phyloP scores from a whole-genome alignment of 2,329 filamentous ascomycete genomes.

The Plenodomus lindquistii region DNA sequence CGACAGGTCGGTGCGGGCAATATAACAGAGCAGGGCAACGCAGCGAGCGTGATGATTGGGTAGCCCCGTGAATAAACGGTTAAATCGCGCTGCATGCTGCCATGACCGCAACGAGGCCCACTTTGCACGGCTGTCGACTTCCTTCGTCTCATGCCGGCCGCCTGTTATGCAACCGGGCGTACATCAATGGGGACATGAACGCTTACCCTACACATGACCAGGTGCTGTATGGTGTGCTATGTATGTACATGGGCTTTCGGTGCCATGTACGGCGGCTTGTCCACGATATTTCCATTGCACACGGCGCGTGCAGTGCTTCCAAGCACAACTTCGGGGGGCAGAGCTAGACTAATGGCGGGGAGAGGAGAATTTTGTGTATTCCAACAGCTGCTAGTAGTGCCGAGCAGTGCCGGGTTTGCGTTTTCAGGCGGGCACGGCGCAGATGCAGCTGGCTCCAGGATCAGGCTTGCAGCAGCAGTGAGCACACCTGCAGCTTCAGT shows the following conservation, averaged over 20 bases:
- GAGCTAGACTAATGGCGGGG: slow-evolving; percentile 3
- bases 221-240: too few species aligned
- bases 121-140: slow-evolving; percentile 21
- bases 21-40: slow-evolving; percentile 35
- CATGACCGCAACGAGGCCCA: slow-evolving; percentile 20
- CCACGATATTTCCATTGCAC: slow-evolving; percentile 2
- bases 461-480: slow-evolving; percentile 19
- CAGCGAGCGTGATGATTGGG: slow-evolving; percentile 28
- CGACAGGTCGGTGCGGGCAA: slow-evolving; percentile 37
- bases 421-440: slow-evolving; percentile 22
- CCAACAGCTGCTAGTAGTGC: slow-evolving; percentile 18
- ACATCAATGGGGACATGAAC: slow-evolving; percentile 7
- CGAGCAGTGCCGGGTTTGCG: slow-evolving; percentile 19
- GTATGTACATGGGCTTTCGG: too few species aligned
- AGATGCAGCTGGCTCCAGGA: slow-evolving; percentile 15
- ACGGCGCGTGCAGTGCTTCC: slow-evolving; percentile 2
- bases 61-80: slow-evolving; percentile 32
- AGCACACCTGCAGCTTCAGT: slow-evolving; percentile 12
- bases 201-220: not conserved
- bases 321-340: not conserved
- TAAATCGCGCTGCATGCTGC: slow-evolving; percentile 35
- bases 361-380: slow-evolving; percentile 6
- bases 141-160: slow-evolving; percentile 28
- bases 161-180: slow-evolving; percentile 22
- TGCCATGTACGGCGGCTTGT: not conserved